These are phyloP conservation scores for Allium sativum DNA, from an alignment of 106 monocot species.

Conservation along the genomic window DNA sequence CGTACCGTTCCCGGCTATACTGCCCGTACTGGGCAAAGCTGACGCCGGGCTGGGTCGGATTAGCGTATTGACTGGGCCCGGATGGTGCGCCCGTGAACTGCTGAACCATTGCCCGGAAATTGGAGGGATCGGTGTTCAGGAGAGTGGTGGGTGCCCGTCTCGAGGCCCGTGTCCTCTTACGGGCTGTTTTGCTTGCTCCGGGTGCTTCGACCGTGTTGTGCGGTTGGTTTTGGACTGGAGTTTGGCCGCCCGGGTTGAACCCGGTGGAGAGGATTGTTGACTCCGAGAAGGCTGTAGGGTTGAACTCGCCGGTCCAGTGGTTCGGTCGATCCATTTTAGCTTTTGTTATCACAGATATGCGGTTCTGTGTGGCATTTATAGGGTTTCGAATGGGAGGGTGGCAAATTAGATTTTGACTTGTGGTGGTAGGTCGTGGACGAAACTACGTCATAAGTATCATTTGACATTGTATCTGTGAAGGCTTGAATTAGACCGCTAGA, in stretches of 20 bases:
- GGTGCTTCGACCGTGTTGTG: conserved; percentile 11
- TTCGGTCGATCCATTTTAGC: neutral
- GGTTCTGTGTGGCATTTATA: conserved; percentile 1
- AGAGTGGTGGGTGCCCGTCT: conserved; percentile 46
- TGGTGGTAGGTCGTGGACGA: too few species aligned
- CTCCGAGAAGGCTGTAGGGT: neutral
- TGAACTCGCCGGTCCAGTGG: conserved; percentile 4
- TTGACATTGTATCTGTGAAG: too few species aligned
- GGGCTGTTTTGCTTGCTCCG: conserved; percentile 14
- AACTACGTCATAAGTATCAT: too few species aligned
- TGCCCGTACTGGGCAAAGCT: conserved; percentile 17
- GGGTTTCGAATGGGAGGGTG: neutral
- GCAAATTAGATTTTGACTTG: neutral
- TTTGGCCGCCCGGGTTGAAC: neutral
- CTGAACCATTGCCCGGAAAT: conserved; percentile 68
- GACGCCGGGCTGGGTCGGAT: conserved; percentile 4
- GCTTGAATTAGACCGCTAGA: too few species aligned
- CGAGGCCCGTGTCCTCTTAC: conserved; percentile 34
- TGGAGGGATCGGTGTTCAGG: conserved; percentile 58
- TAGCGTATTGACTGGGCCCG: conserved; percentile 9
- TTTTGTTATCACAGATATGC: neutral
- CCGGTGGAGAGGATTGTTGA: neutral
- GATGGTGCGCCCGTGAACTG: conserved; percentile 55
- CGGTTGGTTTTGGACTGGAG: neutral
- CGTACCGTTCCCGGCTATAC: neutral